A percentile compares a stretch with the other conserved stretches of the same genome.
Evolutionary conservation across 345 rosid genomes (phyloP).

Genomic region (Excoecaria cochinchinensis): DNA sequence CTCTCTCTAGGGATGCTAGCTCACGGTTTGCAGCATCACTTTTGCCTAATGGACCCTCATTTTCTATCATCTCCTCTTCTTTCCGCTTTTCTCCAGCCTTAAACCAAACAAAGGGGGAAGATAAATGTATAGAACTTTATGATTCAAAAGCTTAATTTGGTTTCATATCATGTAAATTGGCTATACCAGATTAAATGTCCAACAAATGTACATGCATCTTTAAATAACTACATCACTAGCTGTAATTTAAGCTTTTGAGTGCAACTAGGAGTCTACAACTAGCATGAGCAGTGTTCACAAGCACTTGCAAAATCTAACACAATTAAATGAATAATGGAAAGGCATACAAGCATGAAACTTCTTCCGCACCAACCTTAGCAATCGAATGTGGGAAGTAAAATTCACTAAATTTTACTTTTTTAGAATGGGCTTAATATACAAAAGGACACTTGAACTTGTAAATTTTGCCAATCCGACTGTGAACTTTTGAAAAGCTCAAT

Average conservation of each 20-base stretch:
- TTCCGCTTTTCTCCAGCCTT: slow-evolving; percentile 98
- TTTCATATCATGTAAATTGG: neutral
- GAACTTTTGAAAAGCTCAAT: no score
- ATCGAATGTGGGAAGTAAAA: slow-evolving; percentile 1
- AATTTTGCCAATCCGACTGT: no score
- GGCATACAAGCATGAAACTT: neutral
- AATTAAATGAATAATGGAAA: neutral
- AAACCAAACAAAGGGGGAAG: slow-evolving; percentile 3
- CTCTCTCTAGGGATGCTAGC: slow-evolving; percentile 76
- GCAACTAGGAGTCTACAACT: neutral
- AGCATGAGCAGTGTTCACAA: neutral
- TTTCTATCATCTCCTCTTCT: slow-evolving; percentile 93
- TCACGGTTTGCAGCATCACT: slow-evolving; percentile 76
- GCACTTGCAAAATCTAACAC: slow-evolving; percentile 5
- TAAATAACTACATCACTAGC: neutral
- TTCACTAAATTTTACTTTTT: neutral
- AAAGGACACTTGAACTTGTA: no score
- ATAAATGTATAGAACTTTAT: neutral
- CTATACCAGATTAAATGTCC: neutral
- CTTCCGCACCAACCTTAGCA: neutral
- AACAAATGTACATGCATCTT: neutral
- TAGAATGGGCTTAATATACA: neutral
- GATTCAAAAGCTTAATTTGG: neutral
- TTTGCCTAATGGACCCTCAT: slow-evolving; percentile 82
- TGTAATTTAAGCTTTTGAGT: neutral